Percentiles rank a stretch among this genome's conserved stretches.
Conservation (phyloP, 805 yeast species). For the Isabelozyma rhagii region DNA sequence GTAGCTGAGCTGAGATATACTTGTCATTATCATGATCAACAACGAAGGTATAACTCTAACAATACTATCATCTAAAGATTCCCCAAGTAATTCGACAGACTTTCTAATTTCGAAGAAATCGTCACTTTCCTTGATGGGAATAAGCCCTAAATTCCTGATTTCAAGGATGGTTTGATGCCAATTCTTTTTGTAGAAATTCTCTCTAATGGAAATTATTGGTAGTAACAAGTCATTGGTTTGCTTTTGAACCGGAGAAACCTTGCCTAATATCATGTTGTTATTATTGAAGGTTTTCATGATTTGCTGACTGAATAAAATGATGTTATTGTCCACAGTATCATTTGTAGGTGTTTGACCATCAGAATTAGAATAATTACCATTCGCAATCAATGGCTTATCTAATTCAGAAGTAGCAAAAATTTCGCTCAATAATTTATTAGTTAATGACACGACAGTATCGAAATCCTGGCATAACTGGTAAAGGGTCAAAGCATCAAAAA, state of each 20-base stretch:
- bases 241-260: constrained; percentile 51
- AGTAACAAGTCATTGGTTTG: constrained; percentile 66
- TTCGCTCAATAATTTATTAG: constrained; percentile 78
- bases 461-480: constrained; percentile 88
- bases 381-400: constrained; percentile 49
- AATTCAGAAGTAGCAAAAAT: constrained; percentile 67
- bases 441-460: constrained; percentile 70
- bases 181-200: constrained; percentile 49
- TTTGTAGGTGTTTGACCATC: constrained; percentile 25
- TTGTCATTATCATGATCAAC: constrained; percentile 76
- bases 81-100: constrained; percentile 57
- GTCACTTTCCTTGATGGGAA: constrained; percentile 53
- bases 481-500: constrained; percentile 77
- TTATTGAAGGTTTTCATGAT: constrained; percentile 45
- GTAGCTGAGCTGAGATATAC: constrained; percentile 57
- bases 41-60: constrained; percentile 78
- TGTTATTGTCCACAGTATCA: constrained; percentile 46
- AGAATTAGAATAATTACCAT: constrained; percentile 41
- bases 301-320: constrained; percentile 46
- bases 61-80: constrained; percentile 63
- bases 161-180: constrained; percentile 57
- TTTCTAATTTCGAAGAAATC: constrained; percentile 59
- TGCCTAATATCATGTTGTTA: constrained; percentile 58
- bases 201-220: constrained; percentile 66
- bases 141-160: constrained; percentile 57